These are phyloP conservation scores for Raddia distichophylla DNA, from an alignment of 176 grass and related monocot species.

Conservation along the genomic window DNA sequence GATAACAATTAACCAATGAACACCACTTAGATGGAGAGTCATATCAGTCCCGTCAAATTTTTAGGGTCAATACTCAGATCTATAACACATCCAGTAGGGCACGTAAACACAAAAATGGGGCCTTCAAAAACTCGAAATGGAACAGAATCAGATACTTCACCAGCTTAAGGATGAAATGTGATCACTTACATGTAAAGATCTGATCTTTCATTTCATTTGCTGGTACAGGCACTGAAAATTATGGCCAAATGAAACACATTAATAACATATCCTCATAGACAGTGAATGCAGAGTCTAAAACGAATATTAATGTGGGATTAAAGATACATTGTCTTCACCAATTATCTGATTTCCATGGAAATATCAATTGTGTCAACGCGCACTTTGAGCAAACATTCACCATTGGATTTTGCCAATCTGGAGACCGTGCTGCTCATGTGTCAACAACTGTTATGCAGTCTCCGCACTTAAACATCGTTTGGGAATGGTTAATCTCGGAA, in stretches of 20 bases:
- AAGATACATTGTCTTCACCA: constrained; percentile 34
- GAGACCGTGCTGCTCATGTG: constrained; percentile 49
- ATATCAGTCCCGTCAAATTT: background rate
- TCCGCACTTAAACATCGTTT: constrained; percentile 33
- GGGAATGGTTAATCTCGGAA: too few species aligned
- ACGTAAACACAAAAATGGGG: background rate
- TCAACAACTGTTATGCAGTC: constrained; percentile 41
- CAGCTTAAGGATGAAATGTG: constrained; percentile 24
- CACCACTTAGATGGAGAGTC: background rate
- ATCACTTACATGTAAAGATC: constrained; percentile 76
- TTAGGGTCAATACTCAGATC: background rate
- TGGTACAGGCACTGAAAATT: constrained; percentile 83
- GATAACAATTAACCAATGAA: background rate
- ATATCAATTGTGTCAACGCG: background rate
- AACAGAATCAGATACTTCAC: background rate
- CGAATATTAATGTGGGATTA: background rate
- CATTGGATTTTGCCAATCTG: constrained; percentile 1
- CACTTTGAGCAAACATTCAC: background rate
- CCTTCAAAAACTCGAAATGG: background rate
- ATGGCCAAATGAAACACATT: constrained; percentile 28
- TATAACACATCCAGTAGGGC: background rate
- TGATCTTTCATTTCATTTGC: constrained; percentile 86
- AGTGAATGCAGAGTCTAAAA: constrained; percentile 14
- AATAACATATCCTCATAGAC: constrained; percentile 3
- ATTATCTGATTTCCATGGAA: background rate